Percentiles rank a stretch among this genome's conserved stretches.
Conservation (phyloP, 2,329 filamentous ascomycete species). For the Fusarium liriodendri region DNA sequence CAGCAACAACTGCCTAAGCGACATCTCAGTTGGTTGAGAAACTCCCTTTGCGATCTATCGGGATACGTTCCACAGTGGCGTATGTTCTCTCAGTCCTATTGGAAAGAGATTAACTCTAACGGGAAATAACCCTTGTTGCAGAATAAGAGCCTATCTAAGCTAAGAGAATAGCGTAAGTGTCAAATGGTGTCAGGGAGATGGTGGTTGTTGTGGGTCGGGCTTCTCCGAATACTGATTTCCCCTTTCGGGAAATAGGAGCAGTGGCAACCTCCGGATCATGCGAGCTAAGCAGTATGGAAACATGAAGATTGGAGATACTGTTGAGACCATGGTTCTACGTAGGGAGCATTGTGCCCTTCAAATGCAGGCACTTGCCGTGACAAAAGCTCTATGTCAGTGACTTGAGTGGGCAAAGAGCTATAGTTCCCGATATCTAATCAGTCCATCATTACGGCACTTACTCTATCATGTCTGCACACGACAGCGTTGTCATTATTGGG, state of each 20-base stretch:
- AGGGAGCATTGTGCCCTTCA: background rate
- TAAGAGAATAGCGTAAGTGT: background rate
- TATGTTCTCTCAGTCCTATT: rapidly evolving
- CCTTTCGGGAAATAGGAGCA: background rate
- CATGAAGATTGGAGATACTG: background rate
- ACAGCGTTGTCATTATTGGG: constrained; percentile 41
- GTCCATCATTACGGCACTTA: background rate
- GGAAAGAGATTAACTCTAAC: background rate
- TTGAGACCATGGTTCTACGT: background rate
- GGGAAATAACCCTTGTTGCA: background rate
- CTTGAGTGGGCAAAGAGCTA: background rate
- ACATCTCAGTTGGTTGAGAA: background rate
- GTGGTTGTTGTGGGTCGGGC: background rate
- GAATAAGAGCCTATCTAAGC: background rate
- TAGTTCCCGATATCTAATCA: background rate
- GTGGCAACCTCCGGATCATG: background rate
- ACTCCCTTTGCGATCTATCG: background rate
- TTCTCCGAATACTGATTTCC: background rate
- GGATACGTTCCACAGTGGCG: background rate
- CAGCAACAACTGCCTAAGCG: background rate
- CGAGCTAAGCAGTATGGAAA: background rate
- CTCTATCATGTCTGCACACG: background rate
- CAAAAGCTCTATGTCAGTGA: background rate
- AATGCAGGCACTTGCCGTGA: background rate
- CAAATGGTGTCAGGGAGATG: background rate